A percentile compares a stretch with the other conserved stretches of the same genome.
Evolutionary conservation across 768 basidiomycete species (phyloP).

Genomic region (Serendipita sp.): DNA sequence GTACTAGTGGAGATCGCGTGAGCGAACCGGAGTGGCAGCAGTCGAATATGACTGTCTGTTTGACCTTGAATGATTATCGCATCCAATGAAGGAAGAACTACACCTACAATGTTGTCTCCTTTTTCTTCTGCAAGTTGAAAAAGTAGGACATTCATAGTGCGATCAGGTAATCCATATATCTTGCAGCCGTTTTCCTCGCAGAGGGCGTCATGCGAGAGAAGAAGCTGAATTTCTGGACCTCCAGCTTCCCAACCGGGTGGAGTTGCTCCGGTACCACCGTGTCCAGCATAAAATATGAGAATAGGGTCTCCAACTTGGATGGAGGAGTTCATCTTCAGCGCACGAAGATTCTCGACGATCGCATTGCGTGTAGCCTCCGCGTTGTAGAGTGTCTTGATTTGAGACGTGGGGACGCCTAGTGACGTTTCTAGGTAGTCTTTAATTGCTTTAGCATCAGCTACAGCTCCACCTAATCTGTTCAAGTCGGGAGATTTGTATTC

Average conservation of each 20-base stretch:
- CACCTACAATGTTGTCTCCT: constrained; percentile 44
- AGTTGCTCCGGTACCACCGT: constrained; percentile 31
- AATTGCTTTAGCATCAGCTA: constrained; percentile 44
- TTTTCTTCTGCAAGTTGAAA: constrained; percentile 38
- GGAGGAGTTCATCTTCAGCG: constrained; percentile 39
- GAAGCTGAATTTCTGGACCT: constrained; percentile 21
- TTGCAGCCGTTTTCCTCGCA: constrained; percentile 11
- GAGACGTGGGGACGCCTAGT: constrained; percentile 40
- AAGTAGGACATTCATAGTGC: constrained; percentile 45
- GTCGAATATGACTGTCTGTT: constrained; percentile 46
- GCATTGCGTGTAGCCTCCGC: constrained; percentile 40
- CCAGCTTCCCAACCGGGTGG: constrained; percentile 37
- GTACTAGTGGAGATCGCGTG: constrained; percentile 14
- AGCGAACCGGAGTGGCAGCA: constrained; percentile 39
- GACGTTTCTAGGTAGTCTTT: constrained; percentile 40
- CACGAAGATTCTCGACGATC: constrained; percentile 45
- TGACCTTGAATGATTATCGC: background rate
- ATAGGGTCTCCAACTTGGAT: constrained; percentile 49
- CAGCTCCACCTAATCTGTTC: constrained; percentile 48
- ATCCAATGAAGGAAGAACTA: background rate
- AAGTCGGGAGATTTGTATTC: constrained; percentile 35
- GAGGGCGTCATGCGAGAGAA: too few relatives aligned
- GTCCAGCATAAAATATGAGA: constrained; percentile 58
- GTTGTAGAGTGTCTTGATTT: constrained; percentile 42
- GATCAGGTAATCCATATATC: constrained; percentile 49